phyloP scores from a whole-genome alignment of 23 red algal genomes.

The Gracilariopsis chorda region DNA sequence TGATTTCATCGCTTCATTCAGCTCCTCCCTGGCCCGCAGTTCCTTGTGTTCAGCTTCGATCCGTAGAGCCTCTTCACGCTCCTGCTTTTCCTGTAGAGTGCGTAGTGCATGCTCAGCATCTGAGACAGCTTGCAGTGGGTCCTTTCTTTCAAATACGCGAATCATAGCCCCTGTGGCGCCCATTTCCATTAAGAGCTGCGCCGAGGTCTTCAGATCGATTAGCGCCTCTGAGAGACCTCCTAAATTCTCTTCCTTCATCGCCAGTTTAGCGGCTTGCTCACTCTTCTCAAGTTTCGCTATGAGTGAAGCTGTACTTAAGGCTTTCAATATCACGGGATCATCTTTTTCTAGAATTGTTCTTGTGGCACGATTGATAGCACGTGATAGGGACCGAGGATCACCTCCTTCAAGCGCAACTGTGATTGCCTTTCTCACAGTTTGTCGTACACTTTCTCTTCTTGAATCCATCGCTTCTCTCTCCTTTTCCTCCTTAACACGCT shows the following conservation, averaged over 20 bases:
- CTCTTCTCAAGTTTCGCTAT: slow-evolving; percentile 39
- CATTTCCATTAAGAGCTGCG: background rate
- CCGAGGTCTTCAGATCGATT: background rate
- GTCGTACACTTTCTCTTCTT: slow-evolving; percentile 43
- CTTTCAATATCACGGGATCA: slow-evolving; percentile 31
- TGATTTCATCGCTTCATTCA: slow-evolving; percentile 35
- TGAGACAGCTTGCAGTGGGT: background rate
- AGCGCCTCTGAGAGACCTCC: slow-evolving; percentile 31
- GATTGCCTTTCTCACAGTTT: slow-evolving; percentile 55
- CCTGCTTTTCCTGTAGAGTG: background rate
- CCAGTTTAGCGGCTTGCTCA: background rate
- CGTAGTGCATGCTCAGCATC: background rate
- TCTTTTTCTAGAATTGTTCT: slow-evolving; percentile 40
- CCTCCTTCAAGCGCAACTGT: slow-evolving; percentile 50
- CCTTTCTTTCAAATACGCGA: slow-evolving; percentile 17
- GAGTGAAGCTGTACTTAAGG: background rate
- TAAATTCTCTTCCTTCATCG: background rate
- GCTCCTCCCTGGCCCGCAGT: background rate
- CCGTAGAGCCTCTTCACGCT: background rate
- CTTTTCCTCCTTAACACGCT: slow-evolving; percentile 45
- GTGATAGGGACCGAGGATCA: slow-evolving; percentile 40
- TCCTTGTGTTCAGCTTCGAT: background rate
- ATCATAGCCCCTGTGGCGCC: background rate
- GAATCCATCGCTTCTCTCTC: slow-evolving; percentile 50
- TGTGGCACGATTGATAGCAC: slow-evolving; percentile 23